phyloP scores from a whole-genome alignment of 2,329 filamentous ascomycete species.

The Cladophialophora carrionii region DNA sequence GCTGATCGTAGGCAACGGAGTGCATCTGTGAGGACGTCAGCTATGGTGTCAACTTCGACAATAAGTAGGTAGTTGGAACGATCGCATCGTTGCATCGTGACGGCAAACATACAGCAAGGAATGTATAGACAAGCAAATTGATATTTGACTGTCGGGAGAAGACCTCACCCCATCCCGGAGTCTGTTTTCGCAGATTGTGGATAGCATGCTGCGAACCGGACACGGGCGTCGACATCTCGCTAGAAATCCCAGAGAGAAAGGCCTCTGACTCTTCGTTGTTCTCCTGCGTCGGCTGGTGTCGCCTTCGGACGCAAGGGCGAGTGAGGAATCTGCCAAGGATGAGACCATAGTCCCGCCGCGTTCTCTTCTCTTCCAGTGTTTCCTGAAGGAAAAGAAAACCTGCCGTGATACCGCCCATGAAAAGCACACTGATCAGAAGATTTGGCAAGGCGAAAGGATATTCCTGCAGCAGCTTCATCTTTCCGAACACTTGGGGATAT shows the following conservation, averaged over 20 bases:
- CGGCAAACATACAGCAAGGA: conserved; percentile 60
- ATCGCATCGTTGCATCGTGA: not conserved
- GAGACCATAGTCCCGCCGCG: conserved; percentile 74
- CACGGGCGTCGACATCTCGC: conserved; percentile 32
- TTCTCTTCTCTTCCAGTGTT: conserved; percentile 73
- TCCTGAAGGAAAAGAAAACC: conserved; percentile 83
- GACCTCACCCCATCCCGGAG: conserved; percentile 62
- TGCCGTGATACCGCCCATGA: conserved; percentile 73
- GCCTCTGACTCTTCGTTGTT: conserved; percentile 34
- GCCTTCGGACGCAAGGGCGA: conserved; percentile 43
- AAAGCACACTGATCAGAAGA: conserved; percentile 73
- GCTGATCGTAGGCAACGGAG: conserved; percentile 81
- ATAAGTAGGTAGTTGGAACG: not conserved
- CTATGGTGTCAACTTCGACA: not conserved
- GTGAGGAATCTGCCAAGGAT: conserved; percentile 69
- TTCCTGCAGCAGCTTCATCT: conserved; percentile 67
- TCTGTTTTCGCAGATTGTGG: conserved; percentile 31
- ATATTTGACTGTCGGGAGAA: conserved; percentile 74
- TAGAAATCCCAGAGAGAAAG: conserved; percentile 24
- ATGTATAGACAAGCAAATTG: conserved; percentile 75
- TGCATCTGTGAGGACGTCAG: conserved; percentile 58
- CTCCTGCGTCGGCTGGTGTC: conserved; percentile 37
- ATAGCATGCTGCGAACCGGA: conserved; percentile 16
- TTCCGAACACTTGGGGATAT: conserved; percentile 70
- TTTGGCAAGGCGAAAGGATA: conserved; percentile 89